Evolutionary conservation across 2,329 filamentous ascomycete genomes (phyloP).

Genomic region (Botrytis tulipae): DNA sequence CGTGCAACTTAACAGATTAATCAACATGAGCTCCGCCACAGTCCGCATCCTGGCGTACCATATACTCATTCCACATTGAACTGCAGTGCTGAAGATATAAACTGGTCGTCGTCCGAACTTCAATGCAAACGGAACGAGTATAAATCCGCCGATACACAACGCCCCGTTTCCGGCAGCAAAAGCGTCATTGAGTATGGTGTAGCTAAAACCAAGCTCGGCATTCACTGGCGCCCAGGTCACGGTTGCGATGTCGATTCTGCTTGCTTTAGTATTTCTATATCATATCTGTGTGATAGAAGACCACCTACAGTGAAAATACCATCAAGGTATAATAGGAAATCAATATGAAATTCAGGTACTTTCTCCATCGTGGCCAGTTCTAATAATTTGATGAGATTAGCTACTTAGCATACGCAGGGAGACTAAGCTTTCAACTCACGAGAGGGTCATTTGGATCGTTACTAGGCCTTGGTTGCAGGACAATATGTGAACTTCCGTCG

Average conservation of each 20-base stretch:
- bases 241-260: neutral
- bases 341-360: neutral
- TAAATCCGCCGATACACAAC: neutral
- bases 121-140: neutral
- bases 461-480: neutral
- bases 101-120: neutral
- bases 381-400: neutral
- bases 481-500: neutral
- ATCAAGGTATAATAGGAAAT: neutral
- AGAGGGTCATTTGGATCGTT: neutral
- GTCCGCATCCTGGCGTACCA: neutral
- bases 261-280: neutral
- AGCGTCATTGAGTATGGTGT: neutral
- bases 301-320: neutral
- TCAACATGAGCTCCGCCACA: neutral
- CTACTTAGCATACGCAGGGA: accelerated
- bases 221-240: neutral
- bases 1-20: neutral
- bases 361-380: neutral
- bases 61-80: neutral
- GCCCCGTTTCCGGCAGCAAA: neutral
- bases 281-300: neutral
- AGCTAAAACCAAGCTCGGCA: neutral
- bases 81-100: neutral
- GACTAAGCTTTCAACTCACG: neutral